Base-by-base conservation (phyloP, 306 rosid species). In the Dryas drummondii region DNA sequence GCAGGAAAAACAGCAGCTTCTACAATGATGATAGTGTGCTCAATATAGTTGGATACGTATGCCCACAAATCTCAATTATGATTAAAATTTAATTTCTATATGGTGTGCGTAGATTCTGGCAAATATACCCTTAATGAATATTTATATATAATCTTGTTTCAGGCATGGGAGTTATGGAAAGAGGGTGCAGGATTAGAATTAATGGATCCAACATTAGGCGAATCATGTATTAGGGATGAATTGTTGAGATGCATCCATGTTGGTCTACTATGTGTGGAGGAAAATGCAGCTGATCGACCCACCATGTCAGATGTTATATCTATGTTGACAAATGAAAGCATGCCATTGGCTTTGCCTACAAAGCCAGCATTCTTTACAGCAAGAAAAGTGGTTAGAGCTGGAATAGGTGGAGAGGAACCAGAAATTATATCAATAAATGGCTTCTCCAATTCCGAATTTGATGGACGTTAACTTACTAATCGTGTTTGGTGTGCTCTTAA, bases 141-240 rank as follows among this genome's bases (percentile, higher is more conserved):
- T 1, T 32, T 32, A 32, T 32, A 32, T 32, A 32, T 32, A 40
- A 19, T 72, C 17, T 40, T 55, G 5, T 9, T 54, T 47, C 56
- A 76, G 75, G 75, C 80, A 76, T 76, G 80, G 80, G 70, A 19
- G 22, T 68, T 69, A 41, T 76, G 80, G 80, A 58, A 37, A 50
- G 66, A 40, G 12, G 52, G 52, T 58, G 61, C 61, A 13, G 14
- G 15, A 41, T 19, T 12, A 57, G 51, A 52, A 15, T 50, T 76
- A 4, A 32, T 32, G 37, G 37, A 32, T 32, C 37, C 37, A 32
- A 32, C 37, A 32, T 32, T 32, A 32, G 37, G 37, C 37, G 37
- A 32, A 1, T 32, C 37, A 32, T 32, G 37, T 32, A 32, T 32
- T 32, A 52, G 26, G 22, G 19, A 44, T 11, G 68, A 67, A 47